Base-by-base conservation (phyloP, 2,329 filamentous ascomycete species). In the Botrytis cinerea region DNA sequence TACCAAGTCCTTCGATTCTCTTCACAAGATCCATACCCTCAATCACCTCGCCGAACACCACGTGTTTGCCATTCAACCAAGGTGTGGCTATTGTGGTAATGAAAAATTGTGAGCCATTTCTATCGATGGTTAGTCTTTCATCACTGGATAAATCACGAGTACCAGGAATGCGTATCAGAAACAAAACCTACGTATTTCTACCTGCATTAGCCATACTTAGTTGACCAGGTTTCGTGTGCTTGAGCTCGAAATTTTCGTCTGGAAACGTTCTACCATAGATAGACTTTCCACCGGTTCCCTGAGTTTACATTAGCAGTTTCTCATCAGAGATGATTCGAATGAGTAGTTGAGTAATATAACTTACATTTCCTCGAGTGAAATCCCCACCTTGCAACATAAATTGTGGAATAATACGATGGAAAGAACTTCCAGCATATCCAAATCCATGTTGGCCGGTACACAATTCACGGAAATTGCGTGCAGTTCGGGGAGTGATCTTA, bases 21-120 rank as follows among this genome's bases (percentile, higher is more conserved):
- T 85, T 87, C 83, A 92, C 88, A 74, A 91, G 77, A 45, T 83
- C 80, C 82, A 89, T 79, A 72, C 81, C 81, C 62, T 78, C 67
- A 75, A 79, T 85, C 63, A 95, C 92, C 85, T 92, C 87, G 82
- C 93, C 93, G 84, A 96, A 96, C 82, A 96, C 95, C 62, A 98
- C 96, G 84, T 99, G 95, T 87, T 98, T 98, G 82, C 90, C 90
- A 82, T 99, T 94, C 48, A 98, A 89, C 82, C 98, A 96, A 62
- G 94, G 95, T 18, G 96, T 98, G 25, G 91, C 87, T 38, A 97
- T 93, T 22, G 96, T 98, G 63, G 96, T 99, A 79, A 98, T 87
- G 88, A 99, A 99, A 88, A 99, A 99, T 81, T 99, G 96, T 67
- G 93, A 97, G 80, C 96, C 96, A 86, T 99, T 99, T 83, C 96